phyloP scores from a whole-genome alignment of 2,329 filamentous ascomycete species.

The Nannizzia gypsea region DNA sequence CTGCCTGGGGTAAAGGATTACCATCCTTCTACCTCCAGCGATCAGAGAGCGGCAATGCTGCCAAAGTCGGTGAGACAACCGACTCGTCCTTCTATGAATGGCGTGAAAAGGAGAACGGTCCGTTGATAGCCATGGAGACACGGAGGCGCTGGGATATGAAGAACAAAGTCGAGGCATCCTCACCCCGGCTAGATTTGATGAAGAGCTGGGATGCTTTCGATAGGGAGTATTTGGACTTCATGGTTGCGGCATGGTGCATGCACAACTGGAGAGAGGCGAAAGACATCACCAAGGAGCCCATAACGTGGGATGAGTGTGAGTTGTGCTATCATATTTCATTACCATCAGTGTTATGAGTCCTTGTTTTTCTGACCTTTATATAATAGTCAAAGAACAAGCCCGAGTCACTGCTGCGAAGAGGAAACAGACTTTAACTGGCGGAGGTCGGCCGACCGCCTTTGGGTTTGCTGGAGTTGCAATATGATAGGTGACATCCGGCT shows the following conservation, averaged over 20 bases:
- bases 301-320: slow-evolving; percentile 15
- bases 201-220: slow-evolving; percentile 9
- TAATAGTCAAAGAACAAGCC: slow-evolving; percentile 11
- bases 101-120: slow-evolving; percentile 9
- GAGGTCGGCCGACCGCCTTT: neutral
- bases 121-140: slow-evolving; percentile 12
- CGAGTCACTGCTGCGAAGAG: slow-evolving; percentile 7
- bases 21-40: slow-evolving; percentile 11
- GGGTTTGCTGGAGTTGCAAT: neutral
- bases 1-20: slow-evolving; percentile 9
- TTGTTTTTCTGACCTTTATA: neutral
- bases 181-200: slow-evolving; percentile 12
- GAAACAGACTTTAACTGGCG: slow-evolving; percentile 1
- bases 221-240: slow-evolving; percentile 13
- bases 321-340: neutral
- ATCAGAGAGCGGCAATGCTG: neutral
- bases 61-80: neutral
- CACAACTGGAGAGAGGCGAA: slow-evolving; percentile 16
- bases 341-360: neutral
- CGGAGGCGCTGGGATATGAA: slow-evolving; percentile 14
- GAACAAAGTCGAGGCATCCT: slow-evolving; percentile 9
- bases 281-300: slow-evolving; percentile 14
- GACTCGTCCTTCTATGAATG: slow-evolving; percentile 12
- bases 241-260: slow-evolving; percentile 15
- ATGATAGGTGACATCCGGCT: neutral